Evolutionary conservation across 352 stramenopile genomes (phyloP).

Genomic region (Phytophthora citrophthora): DNA sequence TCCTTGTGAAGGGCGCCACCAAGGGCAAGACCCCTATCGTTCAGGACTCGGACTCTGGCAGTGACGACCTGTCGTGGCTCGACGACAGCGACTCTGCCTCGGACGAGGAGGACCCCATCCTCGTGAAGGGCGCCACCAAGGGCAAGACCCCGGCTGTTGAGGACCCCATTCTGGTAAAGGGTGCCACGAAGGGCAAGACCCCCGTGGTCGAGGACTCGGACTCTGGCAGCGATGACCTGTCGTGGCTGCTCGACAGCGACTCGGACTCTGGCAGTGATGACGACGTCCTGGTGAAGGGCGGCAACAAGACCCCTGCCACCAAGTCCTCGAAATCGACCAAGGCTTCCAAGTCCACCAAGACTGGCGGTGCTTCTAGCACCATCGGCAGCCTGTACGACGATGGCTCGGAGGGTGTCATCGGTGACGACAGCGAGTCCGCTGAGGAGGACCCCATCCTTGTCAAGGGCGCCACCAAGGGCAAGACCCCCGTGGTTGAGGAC

Average conservation of each 20-base stretch:
- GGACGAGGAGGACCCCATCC: slow-evolving; percentile 18
- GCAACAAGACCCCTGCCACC: slow-evolving; percentile 7
- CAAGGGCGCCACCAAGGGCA: too few species aligned
- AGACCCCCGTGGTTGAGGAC: not conserved
- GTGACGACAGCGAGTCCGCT: slow-evolving; percentile 16
- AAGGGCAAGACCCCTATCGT: not conserved
- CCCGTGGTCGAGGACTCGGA: not conserved
- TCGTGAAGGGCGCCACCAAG: slow-evolving; percentile 25
- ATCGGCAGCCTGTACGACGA: slow-evolving; percentile 25
- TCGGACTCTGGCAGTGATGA: slow-evolving; percentile 4
- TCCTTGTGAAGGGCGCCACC: too few species aligned
- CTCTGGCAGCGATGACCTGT: slow-evolving; percentile 17
- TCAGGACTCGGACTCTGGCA: not conserved
- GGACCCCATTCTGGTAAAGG: slow-evolving; percentile 11
- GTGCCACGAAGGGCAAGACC: slow-evolving; percentile 14
- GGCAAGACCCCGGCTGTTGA: slow-evolving; percentile 1
- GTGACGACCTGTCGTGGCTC: slow-evolving; percentile 25
- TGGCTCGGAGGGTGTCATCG: slow-evolving; percentile 21
- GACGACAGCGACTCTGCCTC: slow-evolving; percentile 14
- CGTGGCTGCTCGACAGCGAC: slow-evolving; percentile 18
- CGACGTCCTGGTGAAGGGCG: slow-evolving; percentile 17
- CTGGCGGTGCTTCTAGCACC: not conserved
- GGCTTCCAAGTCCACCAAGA: slow-evolving; percentile 21
- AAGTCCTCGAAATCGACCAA: slow-evolving; percentile 19
- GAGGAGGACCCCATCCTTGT: not conserved